phyloP scores from a whole-genome alignment of 2,329 filamentous ascomycete species.

The Colletotrichum brevisporum region DNA sequence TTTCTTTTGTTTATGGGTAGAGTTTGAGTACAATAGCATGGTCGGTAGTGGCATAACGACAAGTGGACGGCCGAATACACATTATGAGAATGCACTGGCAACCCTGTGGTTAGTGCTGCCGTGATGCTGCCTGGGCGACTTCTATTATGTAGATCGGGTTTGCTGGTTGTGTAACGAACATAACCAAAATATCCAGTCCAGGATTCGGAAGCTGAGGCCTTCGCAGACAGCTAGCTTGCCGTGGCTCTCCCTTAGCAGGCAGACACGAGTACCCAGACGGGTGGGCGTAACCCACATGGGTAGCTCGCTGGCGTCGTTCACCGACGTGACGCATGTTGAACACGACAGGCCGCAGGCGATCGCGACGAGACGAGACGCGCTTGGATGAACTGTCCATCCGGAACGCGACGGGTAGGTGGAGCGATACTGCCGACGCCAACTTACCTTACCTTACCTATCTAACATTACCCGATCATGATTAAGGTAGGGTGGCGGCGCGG shows the following conservation, averaged over 20 bases:
- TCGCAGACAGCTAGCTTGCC: not conserved
- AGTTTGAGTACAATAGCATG: conserved; percentile 29
- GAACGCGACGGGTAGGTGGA: conserved; percentile 1
- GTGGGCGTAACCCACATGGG: not conserved
- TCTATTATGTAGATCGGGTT: not conserved
- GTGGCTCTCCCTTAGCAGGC: conserved; percentile 8
- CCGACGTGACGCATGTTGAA: not conserved
- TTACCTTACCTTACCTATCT: not conserved
- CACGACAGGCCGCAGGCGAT: not conserved
- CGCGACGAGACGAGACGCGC: not conserved
- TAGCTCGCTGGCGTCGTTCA: not conserved
- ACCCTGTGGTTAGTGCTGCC: not conserved
- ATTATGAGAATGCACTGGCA: conserved; percentile 13
- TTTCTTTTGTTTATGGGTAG: conserved; percentile 29
- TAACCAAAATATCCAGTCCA: not conserved
- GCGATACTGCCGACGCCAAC: not conserved
- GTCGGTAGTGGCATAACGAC: conserved; percentile 25
- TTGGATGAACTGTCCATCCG: not conserved
- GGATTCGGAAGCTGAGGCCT: too few species aligned
- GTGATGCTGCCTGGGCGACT: conserved; percentile 1
- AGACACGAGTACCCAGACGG: not conserved
- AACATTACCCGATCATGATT: not conserved
- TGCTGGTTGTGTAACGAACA: too few species aligned
- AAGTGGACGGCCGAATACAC: conserved; percentile 31
- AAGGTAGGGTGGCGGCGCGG: conserved; percentile 1